Conservation (phyloP, 2,329 filamentous ascomycete genomes). For the Claviceps quebecensis region DNA sequence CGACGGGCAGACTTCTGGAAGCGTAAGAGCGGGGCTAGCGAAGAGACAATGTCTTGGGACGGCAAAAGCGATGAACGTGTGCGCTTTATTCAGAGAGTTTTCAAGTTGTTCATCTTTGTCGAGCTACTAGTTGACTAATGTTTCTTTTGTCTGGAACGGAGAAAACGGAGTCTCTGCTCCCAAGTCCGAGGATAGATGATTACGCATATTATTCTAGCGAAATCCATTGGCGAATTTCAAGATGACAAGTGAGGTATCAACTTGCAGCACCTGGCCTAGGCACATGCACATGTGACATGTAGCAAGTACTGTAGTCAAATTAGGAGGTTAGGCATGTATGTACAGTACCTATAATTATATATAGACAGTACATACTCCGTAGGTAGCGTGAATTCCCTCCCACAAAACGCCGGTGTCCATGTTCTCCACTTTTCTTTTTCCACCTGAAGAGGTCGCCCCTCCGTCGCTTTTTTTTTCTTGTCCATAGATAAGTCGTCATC, state of each 20-base stretch:
- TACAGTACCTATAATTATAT: too few species aligned
- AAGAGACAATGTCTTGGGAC: neutral
- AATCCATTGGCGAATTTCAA: neutral
- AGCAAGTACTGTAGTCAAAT: neutral
- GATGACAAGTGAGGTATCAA: too few species aligned
- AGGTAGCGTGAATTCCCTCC: too few species aligned
- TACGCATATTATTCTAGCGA: slow-evolving; percentile 1
- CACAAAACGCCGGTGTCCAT: neutral
- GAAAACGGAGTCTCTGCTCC: slow-evolving; percentile 2
- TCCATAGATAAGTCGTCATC: neutral
- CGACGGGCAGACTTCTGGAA: neutral
- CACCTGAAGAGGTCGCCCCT: neutral
- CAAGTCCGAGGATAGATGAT: neutral
- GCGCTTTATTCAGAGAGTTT: slow-evolving; percentile 2
- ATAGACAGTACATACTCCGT: too few species aligned
- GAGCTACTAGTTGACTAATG: slow-evolving; percentile 1
- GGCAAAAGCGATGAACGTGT: slow-evolving; percentile 3
- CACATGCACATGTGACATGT: neutral
- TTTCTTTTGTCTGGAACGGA: slow-evolving; percentile 9
- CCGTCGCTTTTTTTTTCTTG: neutral
- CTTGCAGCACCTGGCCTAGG: neutral
- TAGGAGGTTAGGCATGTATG: too few species aligned
- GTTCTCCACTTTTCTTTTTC: neutral
- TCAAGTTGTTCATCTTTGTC: slow-evolving; percentile 1
- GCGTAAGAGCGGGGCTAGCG: neutral